Percentiles rank a stretch among this genome's conserved stretches.
These are phyloP conservation scores for Calocera cornea DNA, from an alignment of 768 basidiomycete species.

Conservation along the genomic window DNA sequence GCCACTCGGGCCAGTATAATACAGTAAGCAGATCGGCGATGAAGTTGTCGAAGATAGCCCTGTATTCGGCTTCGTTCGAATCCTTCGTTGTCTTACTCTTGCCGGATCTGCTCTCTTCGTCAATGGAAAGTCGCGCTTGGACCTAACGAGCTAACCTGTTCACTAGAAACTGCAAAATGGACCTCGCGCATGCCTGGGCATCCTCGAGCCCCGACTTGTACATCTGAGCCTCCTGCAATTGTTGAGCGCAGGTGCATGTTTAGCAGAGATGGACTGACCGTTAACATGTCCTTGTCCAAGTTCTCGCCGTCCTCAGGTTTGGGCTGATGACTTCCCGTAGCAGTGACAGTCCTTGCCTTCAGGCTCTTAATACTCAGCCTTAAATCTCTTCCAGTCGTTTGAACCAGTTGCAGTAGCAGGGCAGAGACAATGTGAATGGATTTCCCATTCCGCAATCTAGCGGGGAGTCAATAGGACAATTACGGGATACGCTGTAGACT, in stretches of 20 bases:
- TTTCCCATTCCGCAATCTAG: conserved; percentile 77
- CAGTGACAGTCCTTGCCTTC: not conserved
- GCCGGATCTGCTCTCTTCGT: conserved; percentile 43
- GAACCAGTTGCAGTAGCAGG: conserved; percentile 85
- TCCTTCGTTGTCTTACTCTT: conserved; percentile 81
- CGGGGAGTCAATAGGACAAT: not conserved
- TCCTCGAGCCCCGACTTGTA: conserved; percentile 65
- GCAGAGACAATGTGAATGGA: conserved; percentile 91
- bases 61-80: conserved; percentile 87
- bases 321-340: not conserved
- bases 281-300: not conserved
- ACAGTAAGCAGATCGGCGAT: conserved; percentile 78
- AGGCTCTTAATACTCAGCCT: conserved; percentile 34
- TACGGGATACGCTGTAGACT: conserved; percentile 14
- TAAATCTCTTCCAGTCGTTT: conserved; percentile 86
- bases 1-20: conserved; percentile 95
- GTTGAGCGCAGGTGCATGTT: not conserved
- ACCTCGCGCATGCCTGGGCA: conserved; percentile 71
- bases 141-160: conserved; percentile 33
- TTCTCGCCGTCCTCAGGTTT: conserved; percentile 7
- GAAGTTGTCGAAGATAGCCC: conserved; percentile 80
- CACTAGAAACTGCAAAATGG: conserved; percentile 65
- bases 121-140: not conserved
- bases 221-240: conserved; percentile 48
- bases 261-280: not conserved